Evolutionary conservation across 306 rosid genomes (phyloP).

Genomic region (Sicyos edulis): DNA sequence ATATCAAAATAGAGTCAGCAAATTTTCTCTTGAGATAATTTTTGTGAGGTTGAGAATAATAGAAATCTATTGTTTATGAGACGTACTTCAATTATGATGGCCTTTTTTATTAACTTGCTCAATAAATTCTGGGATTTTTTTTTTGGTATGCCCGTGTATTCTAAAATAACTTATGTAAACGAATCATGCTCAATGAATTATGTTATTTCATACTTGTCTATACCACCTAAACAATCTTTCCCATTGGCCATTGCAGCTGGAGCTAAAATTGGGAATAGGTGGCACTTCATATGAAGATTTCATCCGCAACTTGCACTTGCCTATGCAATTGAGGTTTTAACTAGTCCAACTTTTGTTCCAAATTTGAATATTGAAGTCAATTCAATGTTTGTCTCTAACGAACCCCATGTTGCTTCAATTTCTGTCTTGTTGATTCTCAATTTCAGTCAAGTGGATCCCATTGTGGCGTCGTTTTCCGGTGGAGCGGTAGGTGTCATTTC

Average conservation of each 20-base stretch:
- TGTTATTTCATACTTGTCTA: neutral
- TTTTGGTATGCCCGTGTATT: too few species aligned
- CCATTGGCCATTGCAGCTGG: conserved; percentile 53
- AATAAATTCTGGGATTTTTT: too few species aligned
- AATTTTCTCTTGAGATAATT: neutral
- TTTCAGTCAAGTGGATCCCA: conserved; percentile 92
- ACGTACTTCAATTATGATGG: neutral
- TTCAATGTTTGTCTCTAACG: conserved; percentile 1
- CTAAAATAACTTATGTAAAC: too few species aligned
- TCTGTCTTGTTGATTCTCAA: conserved; percentile 25
- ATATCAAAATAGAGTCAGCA: neutral
- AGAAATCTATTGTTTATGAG: neutral
- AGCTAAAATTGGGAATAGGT: conserved; percentile 83
- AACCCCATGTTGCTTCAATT: neutral
- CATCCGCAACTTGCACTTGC: conserved; percentile 83
- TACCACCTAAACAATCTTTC: conserved; percentile 18
- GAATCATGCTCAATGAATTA: conserved; percentile 1
- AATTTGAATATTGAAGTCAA: conserved; percentile 19
- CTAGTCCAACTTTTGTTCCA: conserved; percentile 3
- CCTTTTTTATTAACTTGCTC: too few species aligned
- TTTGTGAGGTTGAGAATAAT: neutral
- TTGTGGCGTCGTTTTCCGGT: conserved; percentile 93
- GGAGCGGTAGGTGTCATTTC: conserved; percentile 97
- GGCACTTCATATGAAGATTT: conserved; percentile 94
- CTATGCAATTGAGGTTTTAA: conserved; percentile 65